Percentiles rank a stretch among this genome's conserved stretches.
Evolutionary conservation across 495 filamentous ascomycete species (phyloP).

Genomic region (Xylaria palmicola): DNA sequence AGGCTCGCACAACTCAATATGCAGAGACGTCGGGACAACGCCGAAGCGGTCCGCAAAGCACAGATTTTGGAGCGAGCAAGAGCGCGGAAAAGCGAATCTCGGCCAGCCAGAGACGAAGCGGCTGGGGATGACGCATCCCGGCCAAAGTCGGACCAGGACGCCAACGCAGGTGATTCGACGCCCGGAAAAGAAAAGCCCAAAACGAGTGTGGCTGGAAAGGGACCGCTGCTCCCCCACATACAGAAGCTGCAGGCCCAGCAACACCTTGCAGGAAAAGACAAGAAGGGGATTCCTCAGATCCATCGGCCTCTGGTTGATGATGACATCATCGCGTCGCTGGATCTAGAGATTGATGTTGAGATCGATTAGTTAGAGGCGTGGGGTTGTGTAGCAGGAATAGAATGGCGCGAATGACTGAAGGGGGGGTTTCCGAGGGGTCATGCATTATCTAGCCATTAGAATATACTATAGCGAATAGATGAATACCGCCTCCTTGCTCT

Average conservation of each 20-base stretch:
- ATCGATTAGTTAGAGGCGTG: constrained; percentile 39
- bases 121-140: constrained; percentile 54
- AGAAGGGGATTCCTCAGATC: constrained; percentile 62
- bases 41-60: constrained; percentile 78
- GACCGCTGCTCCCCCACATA: constrained; percentile 42
- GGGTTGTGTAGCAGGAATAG: neutral
- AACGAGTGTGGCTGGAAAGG: constrained; percentile 22
- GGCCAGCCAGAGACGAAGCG: constrained; percentile 53
- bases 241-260: constrained; percentile 56
- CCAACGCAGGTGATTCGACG: constrained; percentile 38
- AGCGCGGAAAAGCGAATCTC: constrained; percentile 54
- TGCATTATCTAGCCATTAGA: too few species aligned
- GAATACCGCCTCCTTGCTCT: too few species aligned
- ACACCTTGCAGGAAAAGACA: constrained; percentile 39
- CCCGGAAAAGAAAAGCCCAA: constrained; percentile 31
- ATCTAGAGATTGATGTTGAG: constrained; percentile 79
- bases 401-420: too few species aligned
- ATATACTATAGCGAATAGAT: too few species aligned
- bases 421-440: neutral
- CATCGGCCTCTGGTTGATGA: constrained; percentile 75
- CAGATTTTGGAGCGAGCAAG: constrained; percentile 74
- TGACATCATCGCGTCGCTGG: constrained; percentile 77
- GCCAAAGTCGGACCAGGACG: constrained; percentile 29
- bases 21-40: constrained; percentile 75
- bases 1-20: constrained; percentile 73